A percentile compares a stretch with the other conserved stretches of the same genome.
These are phyloP conservation scores for Lichtheimia corymbifera DNA, from an alignment of 371 early-diverging fungal genomes.

Conservation along the genomic window DNA sequence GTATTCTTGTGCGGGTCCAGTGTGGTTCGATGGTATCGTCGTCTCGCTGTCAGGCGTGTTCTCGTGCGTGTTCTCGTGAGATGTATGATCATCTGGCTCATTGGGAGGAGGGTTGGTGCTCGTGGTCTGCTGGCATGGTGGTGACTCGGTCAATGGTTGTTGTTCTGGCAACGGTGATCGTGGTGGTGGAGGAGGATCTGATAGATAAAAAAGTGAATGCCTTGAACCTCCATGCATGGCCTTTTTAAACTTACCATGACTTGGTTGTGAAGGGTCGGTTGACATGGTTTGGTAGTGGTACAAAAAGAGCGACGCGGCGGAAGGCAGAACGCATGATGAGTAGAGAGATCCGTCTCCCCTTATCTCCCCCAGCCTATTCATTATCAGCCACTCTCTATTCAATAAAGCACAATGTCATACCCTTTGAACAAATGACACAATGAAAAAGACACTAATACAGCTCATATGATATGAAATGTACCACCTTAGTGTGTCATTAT, in stretches of 20 bases:
- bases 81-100: neutral
- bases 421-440: conserved; percentile 3
- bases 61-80: neutral
- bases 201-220: neutral
- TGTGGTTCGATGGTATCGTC: neutral
- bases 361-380: too few species aligned
- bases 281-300: too few species aligned
- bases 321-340: too few species aligned
- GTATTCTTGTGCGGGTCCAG: conserved; percentile 47
- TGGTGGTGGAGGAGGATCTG: neutral
- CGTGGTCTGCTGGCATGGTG: neutral
- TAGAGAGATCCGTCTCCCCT: too few species aligned
- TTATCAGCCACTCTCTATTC: neutral
- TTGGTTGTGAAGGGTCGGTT: too few species aligned
- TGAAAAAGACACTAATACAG: neutral
- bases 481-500: neutral
- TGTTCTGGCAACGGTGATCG: neutral
- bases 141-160: neutral
- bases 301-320: too few species aligned
- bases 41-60: neutral
- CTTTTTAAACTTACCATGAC: too few species aligned
- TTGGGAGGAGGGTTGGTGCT: neutral
- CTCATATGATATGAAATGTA: conserved; percentile 2
- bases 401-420: neutral
- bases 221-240: too few species aligned